Evolutionary conservation across 1,284 basidiomycete genomes (phyloP).

Genomic region (Trichosporon inkin): DNA sequence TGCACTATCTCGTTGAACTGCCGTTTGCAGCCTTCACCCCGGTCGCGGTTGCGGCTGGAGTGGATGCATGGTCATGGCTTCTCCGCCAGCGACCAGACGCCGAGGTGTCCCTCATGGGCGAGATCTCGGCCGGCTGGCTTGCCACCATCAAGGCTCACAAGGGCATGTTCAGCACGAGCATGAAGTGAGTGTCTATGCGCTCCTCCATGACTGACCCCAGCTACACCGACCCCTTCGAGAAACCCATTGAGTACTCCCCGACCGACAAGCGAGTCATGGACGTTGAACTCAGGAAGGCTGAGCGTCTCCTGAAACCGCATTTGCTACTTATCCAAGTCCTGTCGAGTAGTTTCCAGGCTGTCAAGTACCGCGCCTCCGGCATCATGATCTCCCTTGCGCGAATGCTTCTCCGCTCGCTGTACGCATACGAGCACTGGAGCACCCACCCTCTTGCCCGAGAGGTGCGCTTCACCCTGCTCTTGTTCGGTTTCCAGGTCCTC

Average conservation of each 20-base stretch:
- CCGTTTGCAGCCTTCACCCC: conserved; percentile 89
- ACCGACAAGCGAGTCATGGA: conserved; percentile 83
- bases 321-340: conserved; percentile 79
- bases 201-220: conserved; percentile 51
- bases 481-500: conserved; percentile 90
- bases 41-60: conserved; percentile 74
- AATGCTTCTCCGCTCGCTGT: conserved; percentile 71
- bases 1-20: conserved; percentile 81
- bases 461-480: conserved; percentile 77
- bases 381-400: conserved; percentile 82
- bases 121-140: conserved; percentile 83
- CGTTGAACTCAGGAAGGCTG: conserved; percentile 64
- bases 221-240: conserved; percentile 79
- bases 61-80: conserved; percentile 96
- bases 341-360: conserved; percentile 89
- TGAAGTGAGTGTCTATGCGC: conserved; percentile 62
- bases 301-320: conserved; percentile 76
- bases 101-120: conserved; percentile 72
- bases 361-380: conserved; percentile 77
- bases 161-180: conserved; percentile 73
- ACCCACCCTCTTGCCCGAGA: conserved; percentile 90
- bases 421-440: conserved; percentile 67
- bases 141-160: conserved; percentile 69
- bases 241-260: conserved; percentile 82
- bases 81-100: conserved; percentile 78